phyloP scores from a whole-genome alignment of 495 filamentous ascomycete genomes.

The Cercophora sp. region DNA sequence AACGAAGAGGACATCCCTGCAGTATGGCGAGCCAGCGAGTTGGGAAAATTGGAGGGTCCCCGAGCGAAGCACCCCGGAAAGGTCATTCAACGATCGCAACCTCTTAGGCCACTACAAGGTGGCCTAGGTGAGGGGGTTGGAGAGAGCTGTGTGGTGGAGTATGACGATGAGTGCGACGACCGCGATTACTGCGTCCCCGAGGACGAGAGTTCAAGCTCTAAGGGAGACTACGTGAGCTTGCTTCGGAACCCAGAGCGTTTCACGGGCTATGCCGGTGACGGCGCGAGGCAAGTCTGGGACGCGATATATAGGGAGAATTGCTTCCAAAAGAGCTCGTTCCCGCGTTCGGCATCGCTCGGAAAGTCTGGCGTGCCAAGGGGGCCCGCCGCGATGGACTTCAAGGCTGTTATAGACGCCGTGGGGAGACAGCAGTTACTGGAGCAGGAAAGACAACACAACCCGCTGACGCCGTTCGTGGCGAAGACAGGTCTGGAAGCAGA shows the following conservation, averaged over 20 bases:
- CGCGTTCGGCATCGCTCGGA: constrained; percentile 44
- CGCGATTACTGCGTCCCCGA: constrained; percentile 96
- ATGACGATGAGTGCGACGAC: constrained; percentile 96
- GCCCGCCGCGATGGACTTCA: constrained; percentile 79
- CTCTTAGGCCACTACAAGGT: constrained; percentile 71
- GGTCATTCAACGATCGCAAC: constrained; percentile 64
- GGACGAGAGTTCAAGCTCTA: constrained; percentile 78
- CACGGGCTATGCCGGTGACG: constrained; percentile 83
- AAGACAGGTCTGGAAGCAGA: constrained; percentile 64
- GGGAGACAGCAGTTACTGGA: constrained; percentile 55
- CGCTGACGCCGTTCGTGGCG: constrained; percentile 45
- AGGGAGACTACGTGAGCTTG: constrained; percentile 94
- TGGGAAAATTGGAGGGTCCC: constrained; percentile 89
- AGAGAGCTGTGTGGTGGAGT: constrained; percentile 94
- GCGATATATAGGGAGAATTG: constrained; percentile 97
- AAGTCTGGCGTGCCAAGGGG: constrained; percentile 36
- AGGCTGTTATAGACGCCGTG: constrained; percentile 71
- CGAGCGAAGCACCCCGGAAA: constrained; percentile 82
- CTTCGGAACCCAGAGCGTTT: constrained; percentile 93
- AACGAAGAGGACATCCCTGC: constrained; percentile 88
- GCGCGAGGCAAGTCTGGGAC: constrained; percentile 87
- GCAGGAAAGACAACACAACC: constrained; percentile 49
- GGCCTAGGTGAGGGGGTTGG: constrained; percentile 79
- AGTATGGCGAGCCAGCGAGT: constrained; percentile 87
- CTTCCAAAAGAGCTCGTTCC: constrained; percentile 69